Base-by-base conservation (phyloP, 371 early-diverging fungal genomes). In the Apophysomyces elegans region DNA sequence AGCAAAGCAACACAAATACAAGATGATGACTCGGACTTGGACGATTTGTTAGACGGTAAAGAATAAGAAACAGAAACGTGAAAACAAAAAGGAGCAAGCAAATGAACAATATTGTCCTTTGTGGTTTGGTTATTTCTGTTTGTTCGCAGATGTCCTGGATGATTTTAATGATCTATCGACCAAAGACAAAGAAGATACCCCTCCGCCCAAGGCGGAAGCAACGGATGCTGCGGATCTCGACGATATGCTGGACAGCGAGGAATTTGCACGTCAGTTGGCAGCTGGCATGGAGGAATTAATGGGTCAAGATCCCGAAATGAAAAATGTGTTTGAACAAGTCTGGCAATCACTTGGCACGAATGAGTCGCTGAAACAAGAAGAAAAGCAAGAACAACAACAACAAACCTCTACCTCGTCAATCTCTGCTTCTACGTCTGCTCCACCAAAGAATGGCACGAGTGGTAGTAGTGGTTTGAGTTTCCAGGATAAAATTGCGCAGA, bases 401-500 rank as follows among this genome's bases (percentile, higher is more conserved):
- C 32, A 26, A 26, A 26, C 32, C 32, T 26, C 32, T 26, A 26
- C 32, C 32, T 26, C 32, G 32, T 26, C 32, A 26, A 26, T 3
- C 2, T 26, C 32, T 26, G 2, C 32, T 26, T 26, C 2, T 2
- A 26, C 32, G 32, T 26, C 32, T 2, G 32, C 32, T 26, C 32
- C 32, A 26, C 32, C 32, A 26, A 26, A 26, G 32, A 26, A 26
- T 3, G 32, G 32, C 32, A 26, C 32, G 32, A 26, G 32, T 26
- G 32, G 32, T 26, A 26, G 32, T 26, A 26, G 32, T 26, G 32
- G 32, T 26, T 26, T 62, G 16, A 59, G 85, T 56, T 94, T 94
- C 78, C 92, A 93, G 69, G 91, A 91, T 58, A 88, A 85, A 21
- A 93, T 94, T 68, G 85, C 88, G 36, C 87, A 92, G 56, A 95